Evolutionary conservation across 164 flowering plant species (phyloP), one percentile per base, ranked within the genome.

Genomic region (Protea cynaroides): DNA sequence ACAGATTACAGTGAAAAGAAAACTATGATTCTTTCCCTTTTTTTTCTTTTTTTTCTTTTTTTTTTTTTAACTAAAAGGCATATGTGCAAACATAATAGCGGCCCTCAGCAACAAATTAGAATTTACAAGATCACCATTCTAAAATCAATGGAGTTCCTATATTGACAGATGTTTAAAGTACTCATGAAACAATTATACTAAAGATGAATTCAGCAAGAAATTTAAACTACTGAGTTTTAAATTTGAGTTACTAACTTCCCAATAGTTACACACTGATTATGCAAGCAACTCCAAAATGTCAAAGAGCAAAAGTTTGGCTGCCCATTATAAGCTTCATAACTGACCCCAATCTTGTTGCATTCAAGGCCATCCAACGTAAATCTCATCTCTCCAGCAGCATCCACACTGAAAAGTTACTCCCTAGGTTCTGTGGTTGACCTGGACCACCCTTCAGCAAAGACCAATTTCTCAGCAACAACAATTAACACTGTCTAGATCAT

Each of bases 331-430:
- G n/a, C n/a, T n/a, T n/a, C n/a, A n/a, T n/a, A n/a, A n/a, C n/a
- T n/a, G n/a, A n/a, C n/a, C n/a, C n/a, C n/a, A n/a, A n/a, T n/a
- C n/a, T n/a, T n/a, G n/a, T n/a, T n/a, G n/a, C n/a, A n/a, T n/a
- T n/a, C n/a, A n/a, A n/a, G n/a, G 53, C 98, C 96, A 79, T 90
- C 97, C 43, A 92, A 75, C 25, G 96, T 87, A 74, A 93, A 93
- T 56, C 97, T 81, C 66, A 86, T 72, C 97, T 86, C 78, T 93
- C 98, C 59, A 93, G 84, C 59, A 93, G 79, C 98, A 93, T 93
- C 97, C 97, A 93, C 88, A 78, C 83, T 7, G 98, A 84, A 72
- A 79, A 76, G 63, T 90, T 90, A 55, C 61, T 67, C 52, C 98
- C 98, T 25, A 87, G 61, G 63, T 78, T 71, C 59, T 76, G 81